These are phyloP conservation scores for Dendrobium nobile DNA, from an alignment of 106 monocot species.

Conservation along the genomic window DNA sequence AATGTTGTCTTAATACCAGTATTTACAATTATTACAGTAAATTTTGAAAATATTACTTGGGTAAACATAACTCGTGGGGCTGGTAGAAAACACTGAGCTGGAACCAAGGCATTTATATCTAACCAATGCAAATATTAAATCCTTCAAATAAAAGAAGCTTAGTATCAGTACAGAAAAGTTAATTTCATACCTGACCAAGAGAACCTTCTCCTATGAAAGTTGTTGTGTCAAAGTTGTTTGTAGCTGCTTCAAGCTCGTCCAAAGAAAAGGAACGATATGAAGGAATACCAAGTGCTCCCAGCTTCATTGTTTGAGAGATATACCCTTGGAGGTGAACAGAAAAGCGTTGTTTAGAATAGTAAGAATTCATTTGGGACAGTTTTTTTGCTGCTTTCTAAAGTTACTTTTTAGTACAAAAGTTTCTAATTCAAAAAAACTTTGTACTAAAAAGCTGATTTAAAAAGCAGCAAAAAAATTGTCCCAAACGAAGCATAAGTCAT, in stretches of 20 bases:
- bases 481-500: too few species aligned
- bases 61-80: neutral
- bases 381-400: too few species aligned
- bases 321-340: conserved; percentile 42
- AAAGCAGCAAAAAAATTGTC: too few species aligned
- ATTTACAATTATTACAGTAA: neutral
- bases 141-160: neutral
- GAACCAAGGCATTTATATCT: too few species aligned
- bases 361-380: too few species aligned
- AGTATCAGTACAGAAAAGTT: neutral
- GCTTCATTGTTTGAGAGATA: conserved; percentile 86
- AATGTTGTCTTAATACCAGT: neutral
- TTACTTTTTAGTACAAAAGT: too few species aligned
- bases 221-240: conserved; percentile 76
- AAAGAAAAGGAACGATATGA: conserved; percentile 82
- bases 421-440: too few species aligned
- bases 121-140: neutral
- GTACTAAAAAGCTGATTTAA: too few species aligned
- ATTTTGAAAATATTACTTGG: neutral
- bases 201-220: conserved; percentile 77
- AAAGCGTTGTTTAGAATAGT: neutral
- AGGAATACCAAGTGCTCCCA: conserved; percentile 84
- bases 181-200: conserved; percentile 68
- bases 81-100: neutral
- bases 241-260: conserved; percentile 86